phyloP scores from a whole-genome alignment of 2,329 filamentous ascomycete genomes.

The Epicoccum nigrum region DNA sequence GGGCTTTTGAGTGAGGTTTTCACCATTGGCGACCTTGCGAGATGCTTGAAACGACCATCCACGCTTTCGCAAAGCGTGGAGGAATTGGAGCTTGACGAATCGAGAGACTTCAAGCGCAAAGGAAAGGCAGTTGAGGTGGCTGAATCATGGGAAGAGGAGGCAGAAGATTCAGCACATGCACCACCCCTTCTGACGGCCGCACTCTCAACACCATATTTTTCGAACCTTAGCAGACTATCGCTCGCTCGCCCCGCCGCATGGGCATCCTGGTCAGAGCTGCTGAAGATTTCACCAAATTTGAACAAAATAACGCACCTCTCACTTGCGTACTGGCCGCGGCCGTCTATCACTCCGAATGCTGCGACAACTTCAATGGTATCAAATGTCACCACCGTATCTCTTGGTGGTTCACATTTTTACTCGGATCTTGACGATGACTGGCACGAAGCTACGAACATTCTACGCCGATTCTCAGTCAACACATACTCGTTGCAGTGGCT shows the following conservation, averaged over 20 bases:
- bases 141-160: constrained; percentile 57
- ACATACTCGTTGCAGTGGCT: constrained; percentile 67
- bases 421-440: constrained; percentile 60
- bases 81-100: constrained; percentile 18
- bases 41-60: constrained; percentile 45
- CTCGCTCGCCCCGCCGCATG: constrained; percentile 58
- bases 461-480: constrained; percentile 61
- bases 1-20: constrained; percentile 57
- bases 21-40: constrained; percentile 56
- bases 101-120: constrained; percentile 7
- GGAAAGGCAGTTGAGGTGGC: constrained; percentile 33
- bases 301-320: constrained; percentile 67
- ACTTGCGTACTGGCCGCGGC: constrained; percentile 66
- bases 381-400: constrained; percentile 51
- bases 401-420: constrained; percentile 61
- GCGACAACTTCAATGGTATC: constrained; percentile 53
- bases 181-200: constrained; percentile 19
- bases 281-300: constrained; percentile 59
- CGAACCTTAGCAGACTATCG: constrained; percentile 63
- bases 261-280: constrained; percentile 62
- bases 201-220: constrained; percentile 50
- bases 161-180: constrained; percentile 18
- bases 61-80: constrained; percentile 20
- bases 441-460: constrained; percentile 61
- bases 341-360: constrained; percentile 62